phyloP scores from a whole-genome alignment of 1,284 basidiomycete species.

The Ceratobasidium sp. region DNA sequence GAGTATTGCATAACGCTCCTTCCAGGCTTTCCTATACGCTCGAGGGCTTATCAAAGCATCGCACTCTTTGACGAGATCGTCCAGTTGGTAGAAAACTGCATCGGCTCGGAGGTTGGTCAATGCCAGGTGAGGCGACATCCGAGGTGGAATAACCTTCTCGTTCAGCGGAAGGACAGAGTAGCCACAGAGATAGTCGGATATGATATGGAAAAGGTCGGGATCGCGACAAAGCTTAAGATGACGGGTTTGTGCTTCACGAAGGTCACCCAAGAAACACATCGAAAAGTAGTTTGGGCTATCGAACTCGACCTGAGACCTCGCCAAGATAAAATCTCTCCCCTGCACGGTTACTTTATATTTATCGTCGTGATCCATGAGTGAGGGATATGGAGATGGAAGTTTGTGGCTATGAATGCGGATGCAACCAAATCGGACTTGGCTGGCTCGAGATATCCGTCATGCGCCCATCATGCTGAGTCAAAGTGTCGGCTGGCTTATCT shows the following conservation, averaged over 20 bases:
- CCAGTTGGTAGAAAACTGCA: conserved; percentile 4
- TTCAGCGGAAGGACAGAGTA: background rate
- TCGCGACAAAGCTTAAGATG: conserved; percentile 1
- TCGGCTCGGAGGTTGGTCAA: background rate
- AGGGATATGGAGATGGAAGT: background rate
- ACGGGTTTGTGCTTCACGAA: conserved; percentile 1
- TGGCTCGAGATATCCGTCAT: too few species aligned
- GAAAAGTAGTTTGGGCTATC: conserved; percentile 25
- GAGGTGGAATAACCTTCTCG: background rate
- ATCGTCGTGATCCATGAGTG: background rate
- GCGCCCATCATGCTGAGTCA: too few species aligned
- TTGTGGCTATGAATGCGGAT: background rate
- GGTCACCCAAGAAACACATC: background rate
- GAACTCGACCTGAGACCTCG: conserved; percentile 4
- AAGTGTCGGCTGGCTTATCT: too few species aligned
- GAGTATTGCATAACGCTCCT: background rate
- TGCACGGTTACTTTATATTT: background rate
- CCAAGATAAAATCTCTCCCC: background rate
- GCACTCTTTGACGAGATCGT: background rate
- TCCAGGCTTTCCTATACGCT: too few species aligned
- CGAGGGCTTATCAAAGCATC: background rate
- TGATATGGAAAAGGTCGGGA: background rate
- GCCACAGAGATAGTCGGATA: conserved; percentile 1
- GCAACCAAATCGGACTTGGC: background rate
- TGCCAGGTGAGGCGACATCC: background rate